Conservation (phyloP, 768 basidiomycete species). For the Russula emetica region DNA sequence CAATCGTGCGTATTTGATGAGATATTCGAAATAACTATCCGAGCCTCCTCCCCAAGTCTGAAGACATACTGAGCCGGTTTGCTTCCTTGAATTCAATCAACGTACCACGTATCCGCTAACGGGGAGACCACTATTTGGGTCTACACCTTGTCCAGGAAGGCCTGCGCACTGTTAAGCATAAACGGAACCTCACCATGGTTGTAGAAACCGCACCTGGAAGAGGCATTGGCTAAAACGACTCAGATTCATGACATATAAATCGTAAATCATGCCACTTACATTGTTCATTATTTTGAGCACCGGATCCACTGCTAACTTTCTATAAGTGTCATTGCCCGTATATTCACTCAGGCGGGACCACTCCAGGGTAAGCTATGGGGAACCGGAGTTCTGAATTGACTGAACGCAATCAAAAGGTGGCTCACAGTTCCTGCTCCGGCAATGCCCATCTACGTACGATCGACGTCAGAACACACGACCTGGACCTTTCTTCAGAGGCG, state of each 20-base stretch:
- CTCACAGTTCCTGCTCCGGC: slow-evolving; percentile 45
- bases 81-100: not conserved
- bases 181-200: slow-evolving; percentile 2
- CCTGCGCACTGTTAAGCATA: slow-evolving; percentile 34
- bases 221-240: slow-evolving; percentile 37
- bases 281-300: slow-evolving; percentile 47
- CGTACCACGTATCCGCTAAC: not conserved
- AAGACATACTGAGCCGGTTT: not conserved
- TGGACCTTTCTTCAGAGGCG: slow-evolving; percentile 26
- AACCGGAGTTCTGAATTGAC: not conserved
- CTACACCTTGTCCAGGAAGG: slow-evolving; percentile 55
- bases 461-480: slow-evolving; percentile 39
- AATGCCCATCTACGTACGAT: slow-evolving; percentile 46
- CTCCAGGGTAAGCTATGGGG: slow-evolving; percentile 52
- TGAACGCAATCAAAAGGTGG: not conserved
- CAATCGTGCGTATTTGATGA: slow-evolving; percentile 67
- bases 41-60: slow-evolving; percentile 66
- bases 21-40: slow-evolving; percentile 75
- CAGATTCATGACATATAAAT: not conserved
- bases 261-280: slow-evolving; percentile 31
- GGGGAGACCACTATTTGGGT: slow-evolving; percentile 38
- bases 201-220: slow-evolving; percentile 20
- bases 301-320: slow-evolving; percentile 27
- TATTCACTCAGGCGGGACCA: slow-evolving; percentile 48
- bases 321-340: slow-evolving; percentile 58